A percentile compares a stretch with the other conserved stretches of the same genome.
These are phyloP conservation scores for Hypoxylon sp. DNA, from an alignment of 2,329 filamentous ascomycete genomes.

Conservation along the genomic window DNA sequence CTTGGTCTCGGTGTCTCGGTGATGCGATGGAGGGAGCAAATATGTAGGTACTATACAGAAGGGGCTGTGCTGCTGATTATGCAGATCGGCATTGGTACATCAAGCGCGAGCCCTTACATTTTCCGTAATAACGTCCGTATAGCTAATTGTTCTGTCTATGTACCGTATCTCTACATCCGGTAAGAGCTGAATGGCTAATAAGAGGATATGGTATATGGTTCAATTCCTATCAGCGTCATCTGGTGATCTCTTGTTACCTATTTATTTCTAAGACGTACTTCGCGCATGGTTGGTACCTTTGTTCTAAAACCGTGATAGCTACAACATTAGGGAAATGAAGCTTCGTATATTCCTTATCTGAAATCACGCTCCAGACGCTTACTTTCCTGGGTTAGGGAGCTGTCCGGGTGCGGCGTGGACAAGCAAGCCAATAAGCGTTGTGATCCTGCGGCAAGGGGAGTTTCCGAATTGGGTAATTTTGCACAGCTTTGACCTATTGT, in stretches of 20 bases:
- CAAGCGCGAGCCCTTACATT: constrained; percentile 6
- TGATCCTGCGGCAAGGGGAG: constrained; percentile 11
- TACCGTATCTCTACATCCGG: background rate
- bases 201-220: too few relatives aligned
- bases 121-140: constrained; percentile 17
- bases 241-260: too few relatives aligned
- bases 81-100: constrained; percentile 24
- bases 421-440: constrained; percentile 9
- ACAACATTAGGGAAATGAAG: background rate
- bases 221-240: too few relatives aligned
- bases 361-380: background rate
- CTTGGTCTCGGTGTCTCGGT: constrained; percentile 32
- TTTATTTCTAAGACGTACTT: background rate
- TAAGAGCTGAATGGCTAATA: too few relatives aligned
- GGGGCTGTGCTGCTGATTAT: constrained; percentile 19
- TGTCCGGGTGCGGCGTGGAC: background rate
- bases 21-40: constrained; percentile 8
- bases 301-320: background rate
- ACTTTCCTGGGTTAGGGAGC: background rate
- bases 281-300: background rate
- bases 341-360: background rate
- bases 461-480: constrained; percentile 45
- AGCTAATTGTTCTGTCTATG: background rate
- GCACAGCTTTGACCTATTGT: constrained; percentile 32
- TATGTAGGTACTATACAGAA: constrained; percentile 21